A percentile compares a stretch with the other conserved stretches of the same genome.
Evolutionary conservation across 2,329 filamentous ascomycete species (phyloP).

Genomic region (Coniochaeta sp.): DNA sequence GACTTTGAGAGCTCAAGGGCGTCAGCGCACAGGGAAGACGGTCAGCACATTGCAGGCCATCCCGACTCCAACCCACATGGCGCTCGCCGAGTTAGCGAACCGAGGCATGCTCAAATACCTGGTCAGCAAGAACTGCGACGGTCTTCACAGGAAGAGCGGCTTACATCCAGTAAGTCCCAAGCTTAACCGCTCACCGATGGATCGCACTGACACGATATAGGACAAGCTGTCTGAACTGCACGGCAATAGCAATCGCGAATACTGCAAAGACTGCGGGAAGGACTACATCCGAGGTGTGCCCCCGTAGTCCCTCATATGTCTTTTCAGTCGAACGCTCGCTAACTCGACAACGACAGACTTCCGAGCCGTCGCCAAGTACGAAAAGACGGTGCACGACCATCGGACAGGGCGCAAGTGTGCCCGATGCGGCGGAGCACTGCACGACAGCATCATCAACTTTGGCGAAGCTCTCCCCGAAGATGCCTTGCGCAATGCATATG

Average conservation of each 20-base stretch:
- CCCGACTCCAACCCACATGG: slow-evolving; percentile 39
- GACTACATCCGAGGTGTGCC: slow-evolving; percentile 39
- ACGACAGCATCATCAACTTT: slow-evolving; percentile 40
- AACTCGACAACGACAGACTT: slow-evolving; percentile 27
- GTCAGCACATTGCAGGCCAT: slow-evolving; percentile 34
- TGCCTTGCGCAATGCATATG: slow-evolving; percentile 14
- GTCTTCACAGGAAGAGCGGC: slow-evolving; percentile 35
- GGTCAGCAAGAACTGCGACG: slow-evolving; percentile 38
- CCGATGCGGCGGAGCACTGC: slow-evolving; percentile 27
- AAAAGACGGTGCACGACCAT: slow-evolving; percentile 34
- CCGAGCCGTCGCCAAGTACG: slow-evolving; percentile 34
- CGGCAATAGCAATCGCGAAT: slow-evolving; percentile 39
- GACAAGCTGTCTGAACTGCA: slow-evolving; percentile 38
- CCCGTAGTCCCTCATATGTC: too few relatives aligned
- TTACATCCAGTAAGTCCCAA: slow-evolving; percentile 31
- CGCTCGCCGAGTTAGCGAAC: slow-evolving; percentile 35
- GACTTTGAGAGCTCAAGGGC: slow-evolving; percentile 35
- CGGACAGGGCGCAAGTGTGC: slow-evolving; percentile 38
- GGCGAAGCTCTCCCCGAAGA: slow-evolving; percentile 27
- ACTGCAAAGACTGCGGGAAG: slow-evolving; percentile 34
- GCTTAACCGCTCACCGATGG: too few relatives aligned
- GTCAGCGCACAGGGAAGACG: slow-evolving; percentile 21
- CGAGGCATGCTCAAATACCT: slow-evolving; percentile 32
- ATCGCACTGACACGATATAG: too few relatives aligned
- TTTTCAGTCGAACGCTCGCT: too few relatives aligned